Evolutionary conservation across 371 early-diverging fungal species (phyloP), one percentile per base, ranked within the genome.

Genomic region (Basidiobolus meristosporus): DNA sequence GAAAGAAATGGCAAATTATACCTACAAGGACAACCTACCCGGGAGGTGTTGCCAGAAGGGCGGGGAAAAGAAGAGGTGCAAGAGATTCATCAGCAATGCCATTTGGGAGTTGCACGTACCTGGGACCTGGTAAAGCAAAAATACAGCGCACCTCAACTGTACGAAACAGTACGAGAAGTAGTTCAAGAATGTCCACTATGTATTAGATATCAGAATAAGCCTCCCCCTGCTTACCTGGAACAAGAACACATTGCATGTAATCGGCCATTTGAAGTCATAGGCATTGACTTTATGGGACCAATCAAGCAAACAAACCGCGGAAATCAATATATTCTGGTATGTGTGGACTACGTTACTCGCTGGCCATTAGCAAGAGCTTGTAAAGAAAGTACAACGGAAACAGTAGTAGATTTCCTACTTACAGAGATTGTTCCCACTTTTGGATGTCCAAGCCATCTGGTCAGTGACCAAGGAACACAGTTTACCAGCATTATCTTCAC

Each of bases 401-500:
- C 39, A 15, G 16, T 39, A 1, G 11, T 40, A 11, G 16, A 32
- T n/a, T 16, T 34, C 14, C 15, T 45, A 19, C 15, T 29, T 4
- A 17, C 15, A 12, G 34, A 23, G 7, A 35, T 34, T 19, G 33
- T 45, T 15, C 16, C 45, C 16, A 16, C n/a, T 11, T 26, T 47
- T 43, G 54, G 48, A 42, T 10, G 48, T 32, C 41, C 48, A 7
- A 15, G 17, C 23, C 31, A 26, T 29, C 7, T 53, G 0, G 22
- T 53, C 7, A 47, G 39, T 3, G 57, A 55, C 39, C 39, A 45
- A 7, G 52, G 57, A 6, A 19, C 48, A 7, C 48, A 53, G 29
- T 56, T 53, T 29, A 43, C 31, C 10, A 42, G 48, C 0, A 31
- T 14, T 16, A 38, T 43, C 11, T 29, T 47, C 12, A 19, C 37